Evolutionary conservation across 1,284 basidiomycete species (phyloP).

Genomic region (Cutaneotrichosporon sp.): DNA sequence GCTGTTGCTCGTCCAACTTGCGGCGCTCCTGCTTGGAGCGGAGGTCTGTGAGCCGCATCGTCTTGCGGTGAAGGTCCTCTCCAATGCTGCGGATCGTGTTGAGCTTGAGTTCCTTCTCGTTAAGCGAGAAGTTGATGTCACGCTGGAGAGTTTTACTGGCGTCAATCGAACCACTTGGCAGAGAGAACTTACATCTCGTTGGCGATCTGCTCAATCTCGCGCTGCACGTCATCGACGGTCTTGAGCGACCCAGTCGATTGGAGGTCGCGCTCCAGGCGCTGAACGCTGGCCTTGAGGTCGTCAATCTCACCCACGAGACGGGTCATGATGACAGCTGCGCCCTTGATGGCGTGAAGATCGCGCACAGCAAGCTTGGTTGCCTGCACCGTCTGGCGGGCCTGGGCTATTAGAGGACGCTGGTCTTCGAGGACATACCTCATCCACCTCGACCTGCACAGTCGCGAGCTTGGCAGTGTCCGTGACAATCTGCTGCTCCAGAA

Average conservation of each 20-base stretch:
- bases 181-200: constrained; percentile 63
- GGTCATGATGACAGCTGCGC: constrained; percentile 64
- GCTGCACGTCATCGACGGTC: constrained; percentile 80
- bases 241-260: constrained; percentile 69
- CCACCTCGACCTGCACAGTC: constrained; percentile 58
- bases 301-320: constrained; percentile 67
- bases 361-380: constrained; percentile 52
- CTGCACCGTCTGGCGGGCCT: constrained; percentile 44
- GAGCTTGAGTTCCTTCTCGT: constrained; percentile 68
- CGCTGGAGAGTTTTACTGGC: constrained; percentile 69
- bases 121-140: constrained; percentile 62
- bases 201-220: constrained; percentile 65
- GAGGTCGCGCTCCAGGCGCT: constrained; percentile 68
- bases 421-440: constrained; percentile 51
- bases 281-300: constrained; percentile 65
- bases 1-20: constrained; percentile 61
- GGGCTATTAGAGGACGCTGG: background rate
- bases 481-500: constrained; percentile 65
- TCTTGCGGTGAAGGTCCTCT: constrained; percentile 60
- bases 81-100: constrained; percentile 58
- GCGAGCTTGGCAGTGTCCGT: constrained; percentile 61
- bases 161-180: background rate
- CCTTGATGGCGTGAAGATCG: constrained; percentile 66
- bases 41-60: constrained; percentile 64
- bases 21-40: constrained; percentile 65